Conservation (phyloP, 2,329 filamentous ascomycete species). For the Neofusicoccum parvum region DNA sequence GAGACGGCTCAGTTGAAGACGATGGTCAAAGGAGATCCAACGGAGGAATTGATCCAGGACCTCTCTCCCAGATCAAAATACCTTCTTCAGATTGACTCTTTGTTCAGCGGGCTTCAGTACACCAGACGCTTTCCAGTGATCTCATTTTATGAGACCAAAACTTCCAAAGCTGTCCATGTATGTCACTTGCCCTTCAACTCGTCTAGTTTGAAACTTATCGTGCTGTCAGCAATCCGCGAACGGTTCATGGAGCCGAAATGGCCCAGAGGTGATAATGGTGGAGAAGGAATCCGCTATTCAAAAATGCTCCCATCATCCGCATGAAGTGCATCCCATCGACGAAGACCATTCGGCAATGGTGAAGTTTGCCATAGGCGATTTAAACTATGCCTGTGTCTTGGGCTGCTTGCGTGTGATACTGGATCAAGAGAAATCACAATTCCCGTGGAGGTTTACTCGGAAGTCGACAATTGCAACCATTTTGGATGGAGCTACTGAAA, state of each 20-base stretch:
- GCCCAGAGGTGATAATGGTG: not conserved
- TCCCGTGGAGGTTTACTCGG: no score
- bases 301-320: not conserved
- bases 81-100: not conserved
- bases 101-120: not conserved
- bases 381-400: not conserved
- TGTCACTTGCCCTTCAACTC: not conserved
- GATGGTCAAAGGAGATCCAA: not conserved
- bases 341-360: not conserved
- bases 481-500: no score
- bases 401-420: not conserved
- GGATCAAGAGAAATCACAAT: accelerated
- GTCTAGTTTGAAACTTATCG: no score
- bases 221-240: no score
- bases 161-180: not conserved
- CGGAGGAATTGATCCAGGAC: not conserved
- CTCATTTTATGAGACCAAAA: not conserved
- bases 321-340: not conserved
- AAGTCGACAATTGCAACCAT: no score
- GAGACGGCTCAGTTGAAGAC: not conserved
- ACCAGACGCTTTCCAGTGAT: not conserved
- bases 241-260: not conserved
- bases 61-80: not conserved
- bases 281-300: not conserved
- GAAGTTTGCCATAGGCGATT: not conserved